A percentile compares a stretch with the other conserved stretches of the same genome.
Conservation (phyloP, 305 asterid genomes). For the Stenogyne calaminthoides region DNA sequence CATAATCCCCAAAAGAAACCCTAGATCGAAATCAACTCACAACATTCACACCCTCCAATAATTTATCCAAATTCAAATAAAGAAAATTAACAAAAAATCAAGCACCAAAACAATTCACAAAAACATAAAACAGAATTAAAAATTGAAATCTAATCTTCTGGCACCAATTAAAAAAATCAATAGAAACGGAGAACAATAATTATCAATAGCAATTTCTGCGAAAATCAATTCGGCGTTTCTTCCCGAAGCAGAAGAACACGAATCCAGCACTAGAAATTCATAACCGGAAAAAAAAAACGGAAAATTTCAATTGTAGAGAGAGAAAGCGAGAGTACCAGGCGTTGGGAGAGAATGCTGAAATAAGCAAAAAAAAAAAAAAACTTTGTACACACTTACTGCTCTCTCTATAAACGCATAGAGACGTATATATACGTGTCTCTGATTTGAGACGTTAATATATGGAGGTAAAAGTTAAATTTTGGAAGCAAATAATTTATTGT, state of each 20-base stretch:
- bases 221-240: constrained; percentile 22
- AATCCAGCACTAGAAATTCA: neutral
- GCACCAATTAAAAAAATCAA: constrained; percentile 20
- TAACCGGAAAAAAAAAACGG: neutral
- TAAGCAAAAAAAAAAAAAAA: constrained; percentile 33
- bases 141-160: constrained; percentile 14
- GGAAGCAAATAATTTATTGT: constrained; percentile 26
- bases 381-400: constrained; percentile 31
- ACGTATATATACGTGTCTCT: neutral
- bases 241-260: neutral
- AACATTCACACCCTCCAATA: constrained; percentile 10
- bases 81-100: neutral
- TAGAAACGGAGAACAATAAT: constrained; percentile 12
- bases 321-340: constrained; percentile 26
- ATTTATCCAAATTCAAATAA: constrained; percentile 20
- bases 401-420: neutral
- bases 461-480: constrained; percentile 34
- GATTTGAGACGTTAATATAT: constrained; percentile 24
- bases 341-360: constrained; percentile 26
- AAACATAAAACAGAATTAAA: neutral
- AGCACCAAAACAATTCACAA: constrained; percentile 3
- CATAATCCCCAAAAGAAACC: constrained; percentile 34
- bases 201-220: constrained; percentile 23
- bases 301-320: constrained; percentile 23
- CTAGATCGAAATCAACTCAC: constrained; percentile 48